Conservation (phyloP, 495 filamentous ascomycete species). For the Talaromyces thailandensis region DNA sequence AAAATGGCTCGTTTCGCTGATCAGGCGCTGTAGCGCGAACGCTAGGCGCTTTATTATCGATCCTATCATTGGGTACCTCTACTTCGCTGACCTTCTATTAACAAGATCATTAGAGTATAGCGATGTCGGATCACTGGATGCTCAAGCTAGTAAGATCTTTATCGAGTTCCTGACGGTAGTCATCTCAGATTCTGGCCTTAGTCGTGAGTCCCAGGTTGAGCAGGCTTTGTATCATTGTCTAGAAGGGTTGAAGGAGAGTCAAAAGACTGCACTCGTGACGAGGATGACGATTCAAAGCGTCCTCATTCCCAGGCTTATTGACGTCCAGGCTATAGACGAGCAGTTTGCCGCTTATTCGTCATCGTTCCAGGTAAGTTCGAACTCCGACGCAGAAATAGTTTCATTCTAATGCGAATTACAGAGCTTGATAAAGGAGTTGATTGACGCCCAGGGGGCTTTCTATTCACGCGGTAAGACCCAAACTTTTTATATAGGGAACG, state of each 20-base stretch:
- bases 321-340: conserved; percentile 12
- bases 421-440: background rate
- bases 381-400: background rate
- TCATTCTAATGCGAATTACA: background rate
- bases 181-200: conserved; percentile 12
- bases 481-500: background rate
- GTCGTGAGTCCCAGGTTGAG: conserved; percentile 17
- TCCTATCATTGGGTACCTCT: conserved; percentile 18
- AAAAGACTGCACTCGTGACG: conserved; percentile 8
- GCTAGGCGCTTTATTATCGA: conserved; percentile 11
- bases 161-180: conserved; percentile 23
- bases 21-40: conserved; percentile 12
- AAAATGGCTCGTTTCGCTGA: conserved; percentile 20
- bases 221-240: conserved; percentile 18
- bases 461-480: background rate
- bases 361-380: conserved; percentile 1
- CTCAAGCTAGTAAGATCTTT: conserved; percentile 18
- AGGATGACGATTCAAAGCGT: conserved; percentile 11
- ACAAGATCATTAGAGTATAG: background rate
- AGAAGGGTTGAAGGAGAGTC: conserved; percentile 11
- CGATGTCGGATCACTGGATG: conserved; percentile 14
- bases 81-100: background rate
- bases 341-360: background rate
- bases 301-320: conserved; percentile 18
- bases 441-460: background rate